Percentiles rank a stretch among this genome's conserved stretches.
Conservation (phyloP, 495 filamentous ascomycete genomes). For the Annulohypoxylon stygium region DNA sequence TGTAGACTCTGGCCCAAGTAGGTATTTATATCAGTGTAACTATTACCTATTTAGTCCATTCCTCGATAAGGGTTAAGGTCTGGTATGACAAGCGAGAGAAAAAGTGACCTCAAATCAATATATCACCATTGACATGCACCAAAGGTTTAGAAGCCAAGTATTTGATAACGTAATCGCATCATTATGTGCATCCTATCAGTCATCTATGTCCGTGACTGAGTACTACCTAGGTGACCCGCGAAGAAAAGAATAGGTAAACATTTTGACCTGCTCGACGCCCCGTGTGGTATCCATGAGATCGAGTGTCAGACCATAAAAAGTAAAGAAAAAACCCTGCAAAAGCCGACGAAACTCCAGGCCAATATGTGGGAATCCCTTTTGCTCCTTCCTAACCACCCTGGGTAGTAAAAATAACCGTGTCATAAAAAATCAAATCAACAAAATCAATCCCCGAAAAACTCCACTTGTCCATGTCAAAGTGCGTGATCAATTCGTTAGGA, state of each 20-base stretch:
- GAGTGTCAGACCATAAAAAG: constrained; percentile 5
- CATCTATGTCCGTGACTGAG: background rate
- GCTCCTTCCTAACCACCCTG: background rate
- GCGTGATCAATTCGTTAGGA: background rate
- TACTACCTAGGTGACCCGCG: background rate
- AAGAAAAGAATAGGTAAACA: background rate
- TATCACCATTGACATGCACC: background rate
- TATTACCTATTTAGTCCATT: background rate
- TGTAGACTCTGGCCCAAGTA: background rate
- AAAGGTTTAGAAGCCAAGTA: background rate
- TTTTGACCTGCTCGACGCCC: background rate
- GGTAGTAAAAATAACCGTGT: constrained; percentile 4
- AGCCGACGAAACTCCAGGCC: constrained; percentile 24
- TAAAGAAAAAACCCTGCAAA: constrained; percentile 4
- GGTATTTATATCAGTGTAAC: background rate
- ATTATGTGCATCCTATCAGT: background rate
- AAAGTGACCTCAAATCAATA: background rate
- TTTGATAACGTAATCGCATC: background rate
- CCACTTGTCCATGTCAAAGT: constrained; percentile 6
- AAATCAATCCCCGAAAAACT: constrained; percentile 14
- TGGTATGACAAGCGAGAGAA: background rate
- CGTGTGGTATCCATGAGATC: background rate
- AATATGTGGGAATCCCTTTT: constrained; percentile 16
- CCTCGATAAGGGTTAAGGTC: background rate
- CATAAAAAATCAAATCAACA: constrained; percentile 2